Base-by-base conservation (phyloP, 2,329 filamentous ascomycete genomes). In the Lachnellula willkommii region DNA sequence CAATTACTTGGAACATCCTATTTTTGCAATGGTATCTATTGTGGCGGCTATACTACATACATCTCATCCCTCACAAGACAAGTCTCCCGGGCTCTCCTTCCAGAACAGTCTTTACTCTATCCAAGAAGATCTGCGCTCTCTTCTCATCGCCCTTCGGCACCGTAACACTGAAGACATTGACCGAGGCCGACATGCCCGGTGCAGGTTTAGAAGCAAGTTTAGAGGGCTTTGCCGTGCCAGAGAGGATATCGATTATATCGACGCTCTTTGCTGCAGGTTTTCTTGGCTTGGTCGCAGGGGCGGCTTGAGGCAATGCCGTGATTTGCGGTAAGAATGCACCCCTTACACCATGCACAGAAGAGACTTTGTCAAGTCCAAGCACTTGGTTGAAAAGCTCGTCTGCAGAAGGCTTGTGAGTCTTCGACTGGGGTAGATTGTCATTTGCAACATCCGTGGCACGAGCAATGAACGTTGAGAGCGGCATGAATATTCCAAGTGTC, bases 381-480 rank as follows among this genome's bases (percentile, higher is more conserved):
- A 97, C 79, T 66, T 93, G 85, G 69, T 96, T 85, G 74, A 97
- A 97, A 12, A 99, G 82, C 70, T 95, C 90, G 68, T 91, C 83
- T 37, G 87, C 77, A 0, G 88, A 85, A 14, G 87, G 87, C 68
- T 84, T 79, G 47, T 81, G 79, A 58, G 77, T 76, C 57, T 83
- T 79, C 5, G 84, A 81, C 28, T 80, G 76, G 2, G 93, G 93
- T 7, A 97, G 81, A 47, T 88, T 84, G 60, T 94, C 87, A 73
- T 97, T 97, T 58, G 94, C 94, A 26, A 95, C 75, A 66, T 94
- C 87, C 42, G 89, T 82, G 42, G 94, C 94, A 53, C 91, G 87
- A 54, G 85, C 81, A 69, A 99, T 84, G 75, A 97, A 96, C 12
- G 88, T 90, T 2, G 89, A 90, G 5, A 97, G 77, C 14, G 93